These are phyloP conservation scores for Penicillium janthinellum DNA, from an alignment of 2,329 filamentous ascomycete genomes.

Conservation along the genomic window DNA sequence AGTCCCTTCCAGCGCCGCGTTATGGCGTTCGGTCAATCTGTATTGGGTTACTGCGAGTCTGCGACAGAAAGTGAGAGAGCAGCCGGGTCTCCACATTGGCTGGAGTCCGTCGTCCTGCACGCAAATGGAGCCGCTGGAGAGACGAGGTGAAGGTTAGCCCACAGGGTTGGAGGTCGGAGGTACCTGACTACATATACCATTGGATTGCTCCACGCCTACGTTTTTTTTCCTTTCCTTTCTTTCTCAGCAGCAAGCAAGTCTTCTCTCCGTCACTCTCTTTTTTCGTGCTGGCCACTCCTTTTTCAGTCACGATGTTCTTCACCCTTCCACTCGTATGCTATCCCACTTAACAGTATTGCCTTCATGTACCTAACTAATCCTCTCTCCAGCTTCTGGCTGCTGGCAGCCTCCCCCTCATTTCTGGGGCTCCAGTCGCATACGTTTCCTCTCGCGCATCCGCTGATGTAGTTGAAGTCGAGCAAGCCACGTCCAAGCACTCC, in stretches of 20 bases:
- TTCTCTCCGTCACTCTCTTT: conserved; percentile 17
- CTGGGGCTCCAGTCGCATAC: conserved; percentile 29
- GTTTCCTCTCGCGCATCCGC: conserved; percentile 23
- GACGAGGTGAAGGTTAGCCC: background rate
- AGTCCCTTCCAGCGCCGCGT: background rate
- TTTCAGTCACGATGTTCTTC: conserved; percentile 22
- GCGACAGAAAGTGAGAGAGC: background rate
- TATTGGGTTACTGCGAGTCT: background rate
- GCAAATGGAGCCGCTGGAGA: background rate
- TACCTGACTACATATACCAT: conserved; percentile 16
- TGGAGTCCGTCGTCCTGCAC: background rate
- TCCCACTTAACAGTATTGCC: background rate
- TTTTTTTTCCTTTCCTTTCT: background rate
- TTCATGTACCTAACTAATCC: background rate
- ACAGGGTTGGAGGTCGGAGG: background rate
- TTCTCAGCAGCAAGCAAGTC: conserved; percentile 19
- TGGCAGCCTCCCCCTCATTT: conserved; percentile 36
- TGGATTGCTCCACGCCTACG: background rate
- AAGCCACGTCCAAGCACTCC: conserved; percentile 17
- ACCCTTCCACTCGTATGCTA: conserved; percentile 17
- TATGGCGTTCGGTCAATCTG: background rate
- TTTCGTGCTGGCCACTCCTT: conserved; percentile 25
- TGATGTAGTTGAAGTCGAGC: conserved; percentile 8
- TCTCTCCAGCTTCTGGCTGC: conserved; percentile 29
- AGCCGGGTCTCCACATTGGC: background rate